Evolutionary conservation across 176 grass and related monocot genomes (phyloP).

Genomic region (Carex cristatella): DNA sequence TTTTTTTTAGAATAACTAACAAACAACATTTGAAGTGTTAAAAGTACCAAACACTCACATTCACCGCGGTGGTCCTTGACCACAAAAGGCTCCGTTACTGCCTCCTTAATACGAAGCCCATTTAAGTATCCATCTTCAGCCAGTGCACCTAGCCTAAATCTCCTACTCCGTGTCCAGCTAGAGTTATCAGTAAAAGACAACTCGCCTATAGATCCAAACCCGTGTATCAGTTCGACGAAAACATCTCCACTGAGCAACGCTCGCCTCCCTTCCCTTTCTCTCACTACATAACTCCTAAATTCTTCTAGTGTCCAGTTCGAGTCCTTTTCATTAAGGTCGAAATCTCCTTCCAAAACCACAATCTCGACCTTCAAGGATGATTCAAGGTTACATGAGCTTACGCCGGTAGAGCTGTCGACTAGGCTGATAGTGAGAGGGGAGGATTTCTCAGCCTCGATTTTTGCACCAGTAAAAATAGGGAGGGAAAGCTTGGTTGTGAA

Average conservation of each 20-base stretch:
- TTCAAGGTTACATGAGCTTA: constrained; percentile 37
- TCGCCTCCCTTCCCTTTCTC: constrained; percentile 79
- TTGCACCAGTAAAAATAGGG: constrained; percentile 88
- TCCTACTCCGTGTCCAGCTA: constrained; percentile 91
- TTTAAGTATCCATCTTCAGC: constrained; percentile 64
- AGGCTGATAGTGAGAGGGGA: constrained; percentile 47
- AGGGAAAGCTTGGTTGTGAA: constrained; percentile 82
- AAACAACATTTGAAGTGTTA: constrained; percentile 9
- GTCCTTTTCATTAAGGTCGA: constrained; percentile 55
- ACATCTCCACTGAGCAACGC: constrained; percentile 73
- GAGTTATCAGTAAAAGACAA: constrained; percentile 93
- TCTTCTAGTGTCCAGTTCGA: constrained; percentile 63
- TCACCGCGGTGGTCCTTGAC: constrained; percentile 99
- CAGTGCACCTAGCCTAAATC: constrained; percentile 85
- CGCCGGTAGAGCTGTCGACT: constrained; percentile 44
- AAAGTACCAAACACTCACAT: constrained; percentile 53
- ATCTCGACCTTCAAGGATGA: constrained; percentile 68
- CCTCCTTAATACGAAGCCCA: constrained; percentile 68
- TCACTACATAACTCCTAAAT: constrained; percentile 85
- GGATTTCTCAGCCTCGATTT: constrained; percentile 74
- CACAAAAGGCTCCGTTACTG: constrained; percentile 72
- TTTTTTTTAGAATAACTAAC: background rate
- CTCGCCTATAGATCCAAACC: constrained; percentile 55
- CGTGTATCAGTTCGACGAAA: constrained; percentile 45
- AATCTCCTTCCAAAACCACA: constrained; percentile 88